Evolutionary conservation across 2,329 filamentous ascomycete genomes (phyloP).

Genomic region (Trichoderma simmonsii): DNA sequence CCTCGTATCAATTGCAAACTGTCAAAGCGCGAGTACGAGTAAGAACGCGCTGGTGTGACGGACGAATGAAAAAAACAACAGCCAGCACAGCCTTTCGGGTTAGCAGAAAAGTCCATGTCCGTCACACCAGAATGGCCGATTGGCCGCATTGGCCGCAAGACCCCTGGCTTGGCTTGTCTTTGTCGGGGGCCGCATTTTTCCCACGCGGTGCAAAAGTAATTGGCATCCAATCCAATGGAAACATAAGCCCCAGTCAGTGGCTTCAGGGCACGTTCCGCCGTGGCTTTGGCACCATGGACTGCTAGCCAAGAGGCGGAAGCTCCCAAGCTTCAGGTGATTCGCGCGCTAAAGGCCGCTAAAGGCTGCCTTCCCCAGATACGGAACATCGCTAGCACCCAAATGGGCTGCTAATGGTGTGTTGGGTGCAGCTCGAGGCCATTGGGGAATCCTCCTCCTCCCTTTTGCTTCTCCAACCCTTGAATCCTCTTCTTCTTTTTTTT

Average conservation of each 20-base stretch:
- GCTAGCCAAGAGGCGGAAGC: background rate
- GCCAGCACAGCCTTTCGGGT: background rate
- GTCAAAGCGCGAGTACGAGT: constrained; percentile 9
- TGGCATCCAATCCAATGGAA: too few species aligned
- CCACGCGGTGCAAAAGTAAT: background rate
- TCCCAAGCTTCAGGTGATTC: background rate
- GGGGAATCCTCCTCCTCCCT: background rate
- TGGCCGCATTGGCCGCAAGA: constrained; percentile 10
- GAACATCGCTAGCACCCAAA: background rate
- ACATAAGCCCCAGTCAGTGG: background rate
- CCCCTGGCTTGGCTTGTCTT: background rate
- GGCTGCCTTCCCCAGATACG: background rate
- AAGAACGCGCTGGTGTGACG: background rate
- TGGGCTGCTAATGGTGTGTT: constrained; percentile 1
- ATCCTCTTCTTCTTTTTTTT: background rate
- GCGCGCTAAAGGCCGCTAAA: constrained; percentile 1
- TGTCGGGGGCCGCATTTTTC: background rate
- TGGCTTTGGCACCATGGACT: background rate
- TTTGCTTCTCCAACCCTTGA: background rate
- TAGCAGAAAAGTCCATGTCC: background rate
- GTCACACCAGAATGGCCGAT: background rate
- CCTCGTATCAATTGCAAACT: background rate
- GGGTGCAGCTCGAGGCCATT: background rate
- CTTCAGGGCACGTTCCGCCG: background rate
- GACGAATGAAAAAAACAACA: background rate